Evolutionary conservation across 2,329 filamentous ascomycete species (phyloP).

Genomic region (Pseudogymnoascus sp.): DNA sequence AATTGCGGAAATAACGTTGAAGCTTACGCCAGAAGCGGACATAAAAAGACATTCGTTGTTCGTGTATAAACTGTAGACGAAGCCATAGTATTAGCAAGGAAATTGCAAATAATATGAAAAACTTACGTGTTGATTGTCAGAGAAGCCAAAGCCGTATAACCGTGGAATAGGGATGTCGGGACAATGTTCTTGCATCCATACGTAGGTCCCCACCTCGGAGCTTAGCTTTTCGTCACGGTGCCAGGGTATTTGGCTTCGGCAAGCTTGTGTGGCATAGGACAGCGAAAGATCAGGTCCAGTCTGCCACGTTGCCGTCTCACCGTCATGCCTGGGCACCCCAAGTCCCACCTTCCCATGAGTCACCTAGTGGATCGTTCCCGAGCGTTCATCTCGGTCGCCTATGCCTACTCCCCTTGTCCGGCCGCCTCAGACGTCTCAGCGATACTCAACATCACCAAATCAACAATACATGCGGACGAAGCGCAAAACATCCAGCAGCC

Average conservation of each 20-base stretch:
- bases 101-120: background rate
- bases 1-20: conserved; percentile 14
- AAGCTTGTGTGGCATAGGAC: conserved; percentile 25
- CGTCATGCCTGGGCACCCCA: background rate
- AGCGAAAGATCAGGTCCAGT: conserved; percentile 23
- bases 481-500: conserved; percentile 9
- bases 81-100: conserved; percentile 14
- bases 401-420: too few species aligned
- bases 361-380: too few species aligned
- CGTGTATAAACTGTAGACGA: conserved; percentile 17
- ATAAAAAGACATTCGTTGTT: conserved; percentile 17
- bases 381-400: too few species aligned
- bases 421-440: too few species aligned
- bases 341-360: too few species aligned
- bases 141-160: conserved; percentile 26
- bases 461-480: background rate
- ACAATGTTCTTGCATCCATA: conserved; percentile 29
- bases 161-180: conserved; percentile 25
- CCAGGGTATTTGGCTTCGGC: conserved; percentile 23
- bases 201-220: conserved; percentile 29
- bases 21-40: conserved; percentile 16
- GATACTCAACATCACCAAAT: too few species aligned
- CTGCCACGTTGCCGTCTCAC: background rate
- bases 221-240: conserved; percentile 31
- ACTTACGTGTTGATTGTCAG: conserved; percentile 15